Base-by-base conservation (phyloP, 2,329 filamentous ascomycete genomes). In the Beauveria sp. region DNA sequence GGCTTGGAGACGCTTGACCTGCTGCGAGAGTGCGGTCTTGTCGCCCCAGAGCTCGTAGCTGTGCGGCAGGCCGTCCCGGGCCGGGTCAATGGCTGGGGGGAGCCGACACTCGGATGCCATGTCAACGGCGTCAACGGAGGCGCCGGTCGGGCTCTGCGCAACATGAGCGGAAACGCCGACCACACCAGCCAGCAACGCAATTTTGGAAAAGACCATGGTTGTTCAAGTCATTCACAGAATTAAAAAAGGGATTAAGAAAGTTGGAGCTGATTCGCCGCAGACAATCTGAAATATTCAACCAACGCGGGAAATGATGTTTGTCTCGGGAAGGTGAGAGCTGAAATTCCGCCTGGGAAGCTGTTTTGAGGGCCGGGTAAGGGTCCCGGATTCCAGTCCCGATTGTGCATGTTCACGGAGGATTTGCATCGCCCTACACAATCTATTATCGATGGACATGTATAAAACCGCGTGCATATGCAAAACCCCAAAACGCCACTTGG, bases 1-100 rank as follows among this genome's bases (percentile, higher is more conserved):
- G 7, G 77, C 78, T 22, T 82, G 81, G 62, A 84, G 79, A 2
- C 82, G 76, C 48, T 74, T 66, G 43, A 83, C 75, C 66, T 81
- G 80, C 45, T 67, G 76, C 2, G 67, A 63, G 5, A 77, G 63
- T 1, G 75, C 74, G 8, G 70, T 68, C 12, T 69, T 59, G 46
- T 70, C 71, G 0, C 68, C 69, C 55, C 76, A 77, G 1, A 77
- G 66, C 10, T 69, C 64, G 0, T 66, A 48, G 0, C 70, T 69
- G 0, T 70, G 72, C 0, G 73, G 73, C 28, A 77, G 64, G 2
- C 70, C 70, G 45, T 77, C 74, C 5, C 46, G 48, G 1, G 61
- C 50, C 1, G 75, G 75, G 6, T 68, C 64, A 3, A 77, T 65
- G 7, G 69, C 65, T 0, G 74, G 73, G 1, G 75, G 72, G 14